Evolutionary conservation across 1,284 basidiomycete species (phyloP), one percentile per base, ranked within the genome.

Genomic region (Blastosporella zonata): DNA sequence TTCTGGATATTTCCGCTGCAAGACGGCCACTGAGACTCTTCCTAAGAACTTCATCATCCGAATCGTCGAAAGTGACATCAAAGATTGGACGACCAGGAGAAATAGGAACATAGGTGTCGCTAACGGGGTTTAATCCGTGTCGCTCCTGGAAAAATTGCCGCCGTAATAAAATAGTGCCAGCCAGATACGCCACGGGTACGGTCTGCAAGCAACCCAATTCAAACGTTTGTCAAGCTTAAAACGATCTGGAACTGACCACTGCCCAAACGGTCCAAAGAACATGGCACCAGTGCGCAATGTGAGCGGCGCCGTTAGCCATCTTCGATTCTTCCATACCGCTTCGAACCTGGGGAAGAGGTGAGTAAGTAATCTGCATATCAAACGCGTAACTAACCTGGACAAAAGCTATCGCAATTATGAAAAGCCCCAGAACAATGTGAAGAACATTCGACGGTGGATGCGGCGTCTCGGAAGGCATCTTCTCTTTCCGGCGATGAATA

Each of bases 361-460:
- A 42, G 37, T 22, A 18, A 27, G 7, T 28, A 3, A 10, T 21
- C 43, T 35, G 27, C 12, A 21, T 31, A 36, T 22, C 34, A 28
- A 29, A 28, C 6, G 12, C 28, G 9, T 3, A 33, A 47, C 60
- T 39, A 52, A 77, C 78, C 66, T 79, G 75, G 55, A 70, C 69
- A 57, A 80, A 75, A 0, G 78, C 69, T 9, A 75, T 59, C 1
- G 55, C 61, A 46, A 81, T 67, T 44, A 75, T 67, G 1, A 59
- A 52, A n/a, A 80, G 56, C 0, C 80, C 80, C 1, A 77, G 56
- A 6, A 62, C 55, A 22, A 74, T 73, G 56, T 82, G 80, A 2
- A 73, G 44, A 44, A 80, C 65, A 56, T 81, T 80, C 5, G 70
- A 63, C 1, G 74, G 73, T 6, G 77, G 78, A 54, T 79, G 75